phyloP scores from a whole-genome alignment of 306 rosid species.

The Sicyos edulis region DNA sequence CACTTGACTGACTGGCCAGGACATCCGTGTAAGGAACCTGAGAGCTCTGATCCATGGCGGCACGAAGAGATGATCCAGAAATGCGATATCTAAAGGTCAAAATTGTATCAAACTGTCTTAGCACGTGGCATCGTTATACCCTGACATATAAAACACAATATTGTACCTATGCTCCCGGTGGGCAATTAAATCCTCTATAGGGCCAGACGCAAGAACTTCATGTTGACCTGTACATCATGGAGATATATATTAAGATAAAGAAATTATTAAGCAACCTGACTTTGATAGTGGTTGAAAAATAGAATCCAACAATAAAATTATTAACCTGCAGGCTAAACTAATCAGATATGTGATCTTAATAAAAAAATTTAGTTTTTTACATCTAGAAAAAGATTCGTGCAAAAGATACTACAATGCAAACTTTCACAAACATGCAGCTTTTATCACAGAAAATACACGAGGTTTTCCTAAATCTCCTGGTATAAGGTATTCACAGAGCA shows the following conservation, averaged over 20 bases:
- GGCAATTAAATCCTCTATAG: conserved; percentile 95
- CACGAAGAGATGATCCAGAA: conserved; percentile 96
- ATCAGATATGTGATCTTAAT: conserved; percentile 4
- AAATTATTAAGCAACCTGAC: conserved; percentile 12
- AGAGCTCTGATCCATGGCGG: conserved; percentile 99
- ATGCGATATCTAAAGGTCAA: conserved; percentile 73
- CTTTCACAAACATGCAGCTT: too few species aligned
- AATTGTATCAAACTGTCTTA: conserved; percentile 26
- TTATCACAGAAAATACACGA: too few species aligned
- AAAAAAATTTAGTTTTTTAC: neutral
- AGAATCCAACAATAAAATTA: neutral
- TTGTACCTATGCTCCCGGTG: conserved; percentile 94
- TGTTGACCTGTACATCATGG: conserved; percentile 59
- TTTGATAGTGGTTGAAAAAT: neutral
- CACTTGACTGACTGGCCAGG: conserved; percentile 52
- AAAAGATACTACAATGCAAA: too few species aligned
- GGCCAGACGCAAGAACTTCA: conserved; percentile 99
- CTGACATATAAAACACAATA: conserved; percentile 21
- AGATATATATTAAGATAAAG: neutral
- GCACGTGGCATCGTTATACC: conserved; percentile 20
- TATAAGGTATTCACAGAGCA: too few species aligned
- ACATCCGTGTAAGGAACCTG: conserved; percentile 68
- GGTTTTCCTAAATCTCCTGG: too few species aligned
- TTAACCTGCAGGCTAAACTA: neutral
- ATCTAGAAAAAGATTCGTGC: too few species aligned